Base-by-base conservation (phyloP, 495 filamentous ascomycete species). In the Hypoxylon trugodes region DNA sequence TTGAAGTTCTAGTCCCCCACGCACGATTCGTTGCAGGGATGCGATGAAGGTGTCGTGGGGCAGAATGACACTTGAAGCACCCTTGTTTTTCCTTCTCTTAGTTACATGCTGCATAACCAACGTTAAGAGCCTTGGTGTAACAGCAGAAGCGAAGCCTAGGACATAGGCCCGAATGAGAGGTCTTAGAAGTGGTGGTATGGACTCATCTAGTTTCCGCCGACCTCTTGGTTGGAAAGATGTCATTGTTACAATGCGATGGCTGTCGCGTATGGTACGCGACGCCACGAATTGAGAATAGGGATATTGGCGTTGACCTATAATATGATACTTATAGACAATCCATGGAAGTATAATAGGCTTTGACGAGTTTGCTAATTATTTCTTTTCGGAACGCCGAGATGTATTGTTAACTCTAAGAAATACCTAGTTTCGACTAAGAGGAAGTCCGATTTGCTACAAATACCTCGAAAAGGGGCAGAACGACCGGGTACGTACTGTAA, bases 141-240 rank as follows among this genome's bases (percentile, higher is more conserved):
- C 82, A 45, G 84, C 84, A 30, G 88, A 91, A 22, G 88, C 77
- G 78, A 92, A 92, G 25, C 89, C 91, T 54, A 96, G 73, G 6
- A 85, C 75, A 73, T 92, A 96, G 43, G 91, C 91, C 49, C 86
- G 86, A 42, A 91, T 71, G 53, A 91, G 79, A 15, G 91, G 92
- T 63, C 76, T 74, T 16, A 84, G 68, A 24, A 77, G 6, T 7
- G 78, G 77, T 10, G 79, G 79, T 12, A 82, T 72, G 30, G 43
- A 43, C 6, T 62, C 58, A 32, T 79, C 74, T 67, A 76, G 73
- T 50, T 54, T 70, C 54, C 49, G 63, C 41, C 61, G 55, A 38
- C 38, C 60, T 22, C 45, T 67, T 22, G 59, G 68, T 42, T 43
- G 47, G 26, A 41, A 32, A 49, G 61, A 64, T 50, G 58, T 60